These are phyloP conservation scores for Spizellomyces punctatus DNA, from an alignment of 192 early-diverging fungal genomes.

Conservation along the genomic window DNA sequence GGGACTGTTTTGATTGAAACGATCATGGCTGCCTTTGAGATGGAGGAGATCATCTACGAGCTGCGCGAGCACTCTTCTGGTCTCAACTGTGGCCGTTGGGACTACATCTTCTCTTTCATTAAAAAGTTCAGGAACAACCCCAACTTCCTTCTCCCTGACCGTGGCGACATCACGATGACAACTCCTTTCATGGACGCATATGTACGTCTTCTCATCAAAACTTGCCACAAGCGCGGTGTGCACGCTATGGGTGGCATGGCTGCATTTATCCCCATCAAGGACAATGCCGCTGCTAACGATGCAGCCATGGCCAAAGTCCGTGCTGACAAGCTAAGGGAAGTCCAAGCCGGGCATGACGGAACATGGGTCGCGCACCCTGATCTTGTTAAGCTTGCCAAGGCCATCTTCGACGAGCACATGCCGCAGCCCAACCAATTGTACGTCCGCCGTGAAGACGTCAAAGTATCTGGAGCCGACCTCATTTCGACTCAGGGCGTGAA, in stretches of 20 bases:
- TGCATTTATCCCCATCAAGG: slow-evolving; percentile 98
- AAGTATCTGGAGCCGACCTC: slow-evolving; percentile 79
- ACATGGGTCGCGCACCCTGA: slow-evolving; percentile 96
- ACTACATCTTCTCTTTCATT: slow-evolving; percentile 99
- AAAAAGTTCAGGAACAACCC: slow-evolving; percentile 93
- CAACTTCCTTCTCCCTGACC: slow-evolving; percentile 87
- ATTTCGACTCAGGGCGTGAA: slow-evolving; percentile 61
- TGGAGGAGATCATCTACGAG: slow-evolving; percentile 99
- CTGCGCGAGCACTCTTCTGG: slow-evolving; percentile 97
- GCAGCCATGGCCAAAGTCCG: slow-evolving; percentile 91
- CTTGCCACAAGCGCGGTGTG: slow-evolving; percentile 96
- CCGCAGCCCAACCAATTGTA: slow-evolving; percentile 94
- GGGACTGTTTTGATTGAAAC: slow-evolving; percentile 98
- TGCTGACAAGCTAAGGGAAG: slow-evolving; percentile 95
- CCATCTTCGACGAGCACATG: slow-evolving; percentile 94
- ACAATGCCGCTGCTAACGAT: slow-evolving; percentile 85
- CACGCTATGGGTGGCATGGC: slow-evolving; percentile 99
- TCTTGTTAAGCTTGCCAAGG: slow-evolving; percentile 85
- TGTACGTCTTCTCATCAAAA: slow-evolving; percentile 95
- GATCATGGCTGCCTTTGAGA: slow-evolving; percentile 94
- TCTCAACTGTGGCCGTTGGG: slow-evolving; percentile 99
- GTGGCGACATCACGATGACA: slow-evolving; percentile 90
- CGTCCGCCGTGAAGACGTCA: slow-evolving; percentile 88
- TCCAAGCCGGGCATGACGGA: slow-evolving; percentile 91
- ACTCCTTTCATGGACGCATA: slow-evolving; percentile 98